Evolutionary conservation across 2,329 filamentous ascomycete species (phyloP), one percentile per base, ranked within the genome.

Genomic region (Verticillium zaregamsianum): DNA sequence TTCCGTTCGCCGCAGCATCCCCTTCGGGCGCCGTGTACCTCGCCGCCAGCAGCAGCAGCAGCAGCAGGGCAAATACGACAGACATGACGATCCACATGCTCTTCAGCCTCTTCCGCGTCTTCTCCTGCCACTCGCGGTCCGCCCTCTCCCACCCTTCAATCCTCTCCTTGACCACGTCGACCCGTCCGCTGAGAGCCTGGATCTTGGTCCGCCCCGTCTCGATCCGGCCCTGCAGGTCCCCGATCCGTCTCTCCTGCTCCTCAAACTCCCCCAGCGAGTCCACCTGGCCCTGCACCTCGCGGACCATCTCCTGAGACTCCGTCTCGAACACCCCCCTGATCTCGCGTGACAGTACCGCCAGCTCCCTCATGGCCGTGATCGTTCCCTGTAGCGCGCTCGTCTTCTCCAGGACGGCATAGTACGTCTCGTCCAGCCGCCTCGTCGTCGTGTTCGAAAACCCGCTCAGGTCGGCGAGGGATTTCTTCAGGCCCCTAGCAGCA

Each of bases 361-460:
- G 80, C 66, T 90, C 86, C 68, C 87, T 87, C 32, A 94, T 77
- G 2, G 82, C 83, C 6, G 79, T 73, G 45, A 93, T 83, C 1
- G 87, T 91, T 66, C 79, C 82, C 60, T 89, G 87, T 40, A 93
- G 77, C 1, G 81, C 73, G 58, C 82, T 82, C 57, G 90, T 81
- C 69, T 89, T 91, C 70, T 91, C 87, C 33, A 92, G 79, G 11
- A 93, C 83, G 0, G 86, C 84, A 66, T 90, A 90, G 75, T 93
- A 93, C 3, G 88, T 88, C 62, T 90, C 85, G 71, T 93, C 90
- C 52, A 94, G 83, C 37, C 83, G 83, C 63, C 83, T 81, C 17
- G 87, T 90, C 28, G 87, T 86, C 25, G 80, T 75, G 61, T 86
- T 81, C 25, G 89, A 89, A 71, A 87, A 82, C 35, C 81, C 76